phyloP scores from a whole-genome alignment of 1,284 basidiomycete species.

The Naganishia sp. region DNA sequence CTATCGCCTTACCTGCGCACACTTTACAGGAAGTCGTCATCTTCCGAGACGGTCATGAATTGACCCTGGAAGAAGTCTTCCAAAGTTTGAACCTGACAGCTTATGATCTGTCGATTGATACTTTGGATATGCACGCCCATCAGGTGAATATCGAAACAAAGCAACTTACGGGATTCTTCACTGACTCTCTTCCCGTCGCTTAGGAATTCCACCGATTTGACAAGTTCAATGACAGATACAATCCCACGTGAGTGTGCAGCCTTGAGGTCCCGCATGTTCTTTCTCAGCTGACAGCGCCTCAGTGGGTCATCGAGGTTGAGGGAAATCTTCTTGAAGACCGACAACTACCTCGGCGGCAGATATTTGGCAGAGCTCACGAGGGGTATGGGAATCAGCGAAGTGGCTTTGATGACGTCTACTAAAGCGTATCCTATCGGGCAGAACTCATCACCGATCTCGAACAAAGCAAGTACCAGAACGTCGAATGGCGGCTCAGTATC shows the following conservation, averaged over 20 bases:
- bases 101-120: conserved; percentile 98
- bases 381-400: conserved; percentile 58
- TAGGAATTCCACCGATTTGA: conserved; percentile 91
- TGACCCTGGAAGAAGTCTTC: conserved; percentile 84
- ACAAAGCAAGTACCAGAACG: conserved; percentile 99
- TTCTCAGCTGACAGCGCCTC: conserved; percentile 53
- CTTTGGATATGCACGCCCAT: conserved; percentile 99
- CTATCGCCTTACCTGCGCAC: not conserved
- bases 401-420: not conserved
- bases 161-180: conserved; percentile 97
- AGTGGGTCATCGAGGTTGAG: conserved; percentile 92
- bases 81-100: conserved; percentile 91
- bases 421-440: conserved; percentile 45
- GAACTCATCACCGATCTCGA: conserved; percentile 96
- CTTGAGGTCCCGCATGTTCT: conserved; percentile 36
- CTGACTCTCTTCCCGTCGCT: conserved; percentile 53
- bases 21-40: conserved; percentile 83
- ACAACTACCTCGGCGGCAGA: conserved; percentile 86
- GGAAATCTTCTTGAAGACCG: conserved; percentile 98
- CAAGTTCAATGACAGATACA: conserved; percentile 72
- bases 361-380: conserved; percentile 94
- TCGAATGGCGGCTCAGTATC: conserved; percentile 95
- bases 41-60: conserved; percentile 82
- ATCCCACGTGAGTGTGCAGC: conserved; percentile 40
- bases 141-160: conserved; percentile 76